phyloP scores from a whole-genome alignment of 2,329 filamentous ascomycete genomes.

The Aspergillus texensis region DNA sequence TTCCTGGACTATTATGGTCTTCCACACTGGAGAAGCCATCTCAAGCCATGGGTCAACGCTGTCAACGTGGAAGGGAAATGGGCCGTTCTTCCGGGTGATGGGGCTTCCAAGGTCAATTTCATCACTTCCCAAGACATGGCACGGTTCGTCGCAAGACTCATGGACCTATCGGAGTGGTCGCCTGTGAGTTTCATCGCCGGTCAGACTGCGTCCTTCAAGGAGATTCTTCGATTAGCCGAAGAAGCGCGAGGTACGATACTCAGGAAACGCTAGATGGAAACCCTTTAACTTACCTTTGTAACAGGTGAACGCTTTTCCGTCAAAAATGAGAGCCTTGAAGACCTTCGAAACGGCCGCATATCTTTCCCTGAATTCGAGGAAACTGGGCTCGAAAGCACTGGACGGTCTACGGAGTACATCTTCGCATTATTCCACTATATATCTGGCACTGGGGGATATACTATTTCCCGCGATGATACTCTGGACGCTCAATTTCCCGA shows the following conservation, averaged over 20 bases:
- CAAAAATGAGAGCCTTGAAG: neutral
- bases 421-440: constrained; percentile 4
- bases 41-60: constrained; percentile 9
- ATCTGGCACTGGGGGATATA: constrained; percentile 1
- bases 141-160: constrained; percentile 5
- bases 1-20: constrained; percentile 8
- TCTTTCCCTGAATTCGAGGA: constrained; percentile 7
- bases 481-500: constrained; percentile 3
- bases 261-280: neutral
- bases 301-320: neutral
- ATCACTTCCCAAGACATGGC: constrained; percentile 7
- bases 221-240: constrained; percentile 1
- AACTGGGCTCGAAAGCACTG: constrained; percentile 1
- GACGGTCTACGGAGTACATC: constrained; percentile 2
- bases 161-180: constrained; percentile 2
- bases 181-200: constrained; percentile 1
- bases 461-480: neutral
- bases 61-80: constrained; percentile 1
- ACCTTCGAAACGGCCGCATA: constrained; percentile 1
- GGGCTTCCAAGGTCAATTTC: neutral
- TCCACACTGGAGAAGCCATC: constrained; percentile 3
- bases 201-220: neutral
- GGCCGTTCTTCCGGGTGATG: constrained; percentile 6
- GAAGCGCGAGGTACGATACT: neutral
- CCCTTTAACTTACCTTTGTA: neutral